Conservation (phyloP, 257 asterid genomes). For the Henckelia pumila region DNA sequence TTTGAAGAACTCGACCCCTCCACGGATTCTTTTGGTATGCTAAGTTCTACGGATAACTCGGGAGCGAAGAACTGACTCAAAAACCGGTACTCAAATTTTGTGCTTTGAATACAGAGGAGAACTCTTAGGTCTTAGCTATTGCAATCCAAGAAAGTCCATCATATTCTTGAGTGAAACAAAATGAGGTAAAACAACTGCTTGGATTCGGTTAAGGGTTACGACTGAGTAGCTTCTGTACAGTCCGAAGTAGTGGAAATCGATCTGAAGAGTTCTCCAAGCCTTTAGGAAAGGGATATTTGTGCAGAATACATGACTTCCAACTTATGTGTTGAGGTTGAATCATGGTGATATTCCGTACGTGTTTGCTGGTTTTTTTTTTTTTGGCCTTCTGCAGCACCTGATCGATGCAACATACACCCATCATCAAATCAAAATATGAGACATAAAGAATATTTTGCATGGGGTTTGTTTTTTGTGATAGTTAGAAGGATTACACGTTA, state of each 20-base stretch:
- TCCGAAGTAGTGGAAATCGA: neutral
- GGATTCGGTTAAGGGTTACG: neutral
- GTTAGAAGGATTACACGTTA: too few relatives aligned
- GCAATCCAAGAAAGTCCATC: neutral
- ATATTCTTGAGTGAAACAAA: neutral
- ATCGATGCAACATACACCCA: too few relatives aligned
- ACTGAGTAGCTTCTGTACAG: neutral
- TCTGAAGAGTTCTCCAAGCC: neutral
- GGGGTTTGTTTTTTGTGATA: neutral
- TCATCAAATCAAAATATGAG: too few relatives aligned
- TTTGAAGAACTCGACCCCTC: slow-evolving; percentile 43
- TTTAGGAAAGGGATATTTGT: too few relatives aligned
- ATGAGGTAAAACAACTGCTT: neutral
- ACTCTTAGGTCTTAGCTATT: neutral
- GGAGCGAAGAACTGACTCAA: slow-evolving; percentile 30
- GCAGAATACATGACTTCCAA: neutral
- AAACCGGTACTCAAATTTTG: neutral
- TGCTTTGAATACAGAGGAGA: neutral
- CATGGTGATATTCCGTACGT: neutral
- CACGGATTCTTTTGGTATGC: slow-evolving; percentile 54
- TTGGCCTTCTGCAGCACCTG: too few relatives aligned
- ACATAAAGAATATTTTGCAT: neutral
- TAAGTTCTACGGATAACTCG: slow-evolving; percentile 48
- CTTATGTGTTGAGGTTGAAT: neutral
- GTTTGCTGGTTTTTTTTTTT: too few relatives aligned